These are phyloP conservation scores for Saksenaea vasiformis DNA, from an alignment of 371 early-diverging fungal genomes.

Conservation along the genomic window DNA sequence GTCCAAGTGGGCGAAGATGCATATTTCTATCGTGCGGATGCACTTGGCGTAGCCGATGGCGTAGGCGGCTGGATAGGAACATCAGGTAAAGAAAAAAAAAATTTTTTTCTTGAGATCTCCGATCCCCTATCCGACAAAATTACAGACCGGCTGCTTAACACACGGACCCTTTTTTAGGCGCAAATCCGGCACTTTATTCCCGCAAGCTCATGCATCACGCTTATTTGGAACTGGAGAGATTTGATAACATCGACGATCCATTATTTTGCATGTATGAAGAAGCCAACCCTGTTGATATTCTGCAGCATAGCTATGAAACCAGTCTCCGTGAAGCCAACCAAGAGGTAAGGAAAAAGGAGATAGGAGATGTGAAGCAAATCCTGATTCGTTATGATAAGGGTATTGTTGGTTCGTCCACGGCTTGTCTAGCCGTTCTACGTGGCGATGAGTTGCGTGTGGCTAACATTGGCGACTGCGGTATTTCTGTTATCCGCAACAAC, in stretches of 20 bases:
- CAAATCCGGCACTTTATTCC: constrained; percentile 87
- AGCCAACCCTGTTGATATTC: constrained; percentile 66
- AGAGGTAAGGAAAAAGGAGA: constrained; percentile 51
- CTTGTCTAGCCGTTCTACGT: constrained; percentile 79
- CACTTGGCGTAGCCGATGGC: constrained; percentile 80
- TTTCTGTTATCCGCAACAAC: constrained; percentile 79
- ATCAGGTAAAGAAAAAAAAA: constrained; percentile 24
- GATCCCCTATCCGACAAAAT: background rate
- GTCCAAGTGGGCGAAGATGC: constrained; percentile 80
- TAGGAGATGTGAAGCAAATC: background rate
- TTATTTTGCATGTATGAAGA: constrained; percentile 11
- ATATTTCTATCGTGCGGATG: constrained; percentile 70
- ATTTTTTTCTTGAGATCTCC: constrained; percentile 4
- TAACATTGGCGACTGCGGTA: constrained; percentile 91
- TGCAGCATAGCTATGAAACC: constrained; percentile 73
- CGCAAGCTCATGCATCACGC: constrained; percentile 91
- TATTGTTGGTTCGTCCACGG: constrained; percentile 88
- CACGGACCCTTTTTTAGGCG: constrained; percentile 45
- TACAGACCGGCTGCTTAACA: background rate
- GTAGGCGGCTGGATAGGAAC: constrained; percentile 76
- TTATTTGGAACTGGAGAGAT: constrained; percentile 73
- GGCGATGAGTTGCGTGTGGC: constrained; percentile 89
- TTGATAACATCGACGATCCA: constrained; percentile 23
- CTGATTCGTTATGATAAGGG: constrained; percentile 34
- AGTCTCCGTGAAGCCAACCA: constrained; percentile 63